Evolutionary conservation across 768 basidiomycete species (phyloP).

Genomic region (Rhizopogon rudus): DNA sequence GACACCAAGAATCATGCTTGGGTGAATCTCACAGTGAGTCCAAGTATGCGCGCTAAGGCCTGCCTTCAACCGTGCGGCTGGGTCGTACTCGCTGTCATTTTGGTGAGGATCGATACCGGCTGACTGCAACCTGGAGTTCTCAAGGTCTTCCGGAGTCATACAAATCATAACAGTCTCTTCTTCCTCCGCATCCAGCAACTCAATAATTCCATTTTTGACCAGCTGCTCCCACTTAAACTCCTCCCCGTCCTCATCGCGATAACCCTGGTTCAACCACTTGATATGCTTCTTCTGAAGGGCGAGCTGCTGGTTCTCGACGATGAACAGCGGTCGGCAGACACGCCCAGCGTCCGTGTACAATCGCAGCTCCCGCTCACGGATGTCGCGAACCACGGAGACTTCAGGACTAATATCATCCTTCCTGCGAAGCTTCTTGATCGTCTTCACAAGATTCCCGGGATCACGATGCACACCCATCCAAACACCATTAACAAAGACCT

Average conservation of each 20-base stretch:
- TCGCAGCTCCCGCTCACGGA: constrained; percentile 90
- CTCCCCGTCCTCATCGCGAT: constrained; percentile 50
- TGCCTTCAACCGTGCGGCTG: constrained; percentile 84
- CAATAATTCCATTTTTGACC: constrained; percentile 84
- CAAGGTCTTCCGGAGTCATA: constrained; percentile 96
- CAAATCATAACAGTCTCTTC: constrained; percentile 99
- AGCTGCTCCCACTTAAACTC: constrained; percentile 82
- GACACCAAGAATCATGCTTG: constrained; percentile 97
- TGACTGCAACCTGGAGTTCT: constrained; percentile 69
- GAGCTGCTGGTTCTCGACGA: constrained; percentile 89
- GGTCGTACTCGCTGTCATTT: constrained; percentile 75
- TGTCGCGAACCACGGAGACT: constrained; percentile 96
- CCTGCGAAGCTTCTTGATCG: constrained; percentile 86
- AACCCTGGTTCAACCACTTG: constrained; percentile 56
- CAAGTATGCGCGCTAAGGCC: constrained; percentile 83
- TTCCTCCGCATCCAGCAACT: constrained; percentile 95
- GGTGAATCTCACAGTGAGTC: constrained; percentile 99
- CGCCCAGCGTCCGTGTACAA: constrained; percentile 96
- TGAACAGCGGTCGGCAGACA: constrained; percentile 94
- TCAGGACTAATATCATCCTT: constrained; percentile 95
- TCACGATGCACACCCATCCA: constrained; percentile 99
- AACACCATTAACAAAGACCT: constrained; percentile 98
- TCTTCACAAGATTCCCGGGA: constrained; percentile 86
- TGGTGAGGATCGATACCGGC: constrained; percentile 51
- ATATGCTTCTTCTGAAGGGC: constrained; percentile 82